Percentiles rank a stretch among this genome's conserved stretches.
Conservation (phyloP, 495 filamentous ascomycete species). For the Hyaloscypha variabilis region DNA sequence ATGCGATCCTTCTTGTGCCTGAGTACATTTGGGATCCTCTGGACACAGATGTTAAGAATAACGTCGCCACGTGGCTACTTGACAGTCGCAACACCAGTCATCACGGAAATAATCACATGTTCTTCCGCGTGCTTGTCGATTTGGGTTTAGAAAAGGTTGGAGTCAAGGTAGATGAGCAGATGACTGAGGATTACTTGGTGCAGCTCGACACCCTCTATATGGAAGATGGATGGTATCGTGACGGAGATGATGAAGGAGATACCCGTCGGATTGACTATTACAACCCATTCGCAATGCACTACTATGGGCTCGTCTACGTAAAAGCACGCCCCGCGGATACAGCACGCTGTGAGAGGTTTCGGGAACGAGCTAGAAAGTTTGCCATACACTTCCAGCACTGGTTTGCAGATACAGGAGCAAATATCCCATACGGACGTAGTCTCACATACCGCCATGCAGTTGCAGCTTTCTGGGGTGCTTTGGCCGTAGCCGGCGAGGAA, state of each 20-base stretch:
- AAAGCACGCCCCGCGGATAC: neutral
- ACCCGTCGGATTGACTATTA: constrained; percentile 16
- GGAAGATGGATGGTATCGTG: constrained; percentile 13
- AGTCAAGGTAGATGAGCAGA: constrained; percentile 1
- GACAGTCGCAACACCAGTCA: constrained; percentile 1
- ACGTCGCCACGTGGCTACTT: constrained; percentile 5
- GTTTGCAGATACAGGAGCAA: constrained; percentile 37
- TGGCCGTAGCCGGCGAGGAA: constrained; percentile 59
- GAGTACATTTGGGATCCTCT: constrained; percentile 57
- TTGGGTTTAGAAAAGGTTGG: constrained; percentile 16
- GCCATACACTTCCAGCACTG: constrained; percentile 17
- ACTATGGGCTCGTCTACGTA: constrained; percentile 14
- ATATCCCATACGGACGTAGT: constrained; percentile 60
- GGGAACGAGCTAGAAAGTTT: constrained; percentile 14
- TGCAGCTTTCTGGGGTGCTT: constrained; percentile 61
- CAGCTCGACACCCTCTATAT: constrained; percentile 12
- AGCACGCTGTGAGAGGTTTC: neutral
- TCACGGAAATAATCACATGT: constrained; percentile 17
- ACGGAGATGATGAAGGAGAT: constrained; percentile 7
- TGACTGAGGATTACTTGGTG: constrained; percentile 9
- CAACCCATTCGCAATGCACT: constrained; percentile 19
- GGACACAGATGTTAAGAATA: constrained; percentile 35
- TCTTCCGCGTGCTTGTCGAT: constrained; percentile 16
- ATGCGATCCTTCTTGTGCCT: constrained; percentile 9
- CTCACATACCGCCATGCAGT: constrained; percentile 66